Base-by-base conservation (phyloP, 192 early-diverging fungal species). In the Lobosporangium transversale region DNA sequence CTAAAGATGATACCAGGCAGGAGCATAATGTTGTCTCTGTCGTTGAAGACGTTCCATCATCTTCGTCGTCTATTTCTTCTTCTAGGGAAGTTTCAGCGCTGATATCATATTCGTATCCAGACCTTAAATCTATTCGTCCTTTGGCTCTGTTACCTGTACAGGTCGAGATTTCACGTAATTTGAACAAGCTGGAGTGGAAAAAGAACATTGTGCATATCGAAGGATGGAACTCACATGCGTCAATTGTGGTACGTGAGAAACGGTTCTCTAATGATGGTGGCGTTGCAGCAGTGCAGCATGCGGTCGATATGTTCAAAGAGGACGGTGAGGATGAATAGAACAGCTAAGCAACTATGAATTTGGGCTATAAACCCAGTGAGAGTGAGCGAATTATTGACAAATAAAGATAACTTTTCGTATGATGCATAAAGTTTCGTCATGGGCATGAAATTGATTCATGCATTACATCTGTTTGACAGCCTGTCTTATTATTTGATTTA, bases 171-270 rank as follows among this genome's bases (percentile, higher is more conserved):
- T 66, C 78, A 10, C n/a, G 62, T 23, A 71, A 85, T 36, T 18
- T 88, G 37, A 82, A 76, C 47, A 63, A 32, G 1, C 32, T 88
- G 7, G 47, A 65, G 15, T 88, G 85, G 85, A 63, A 84, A 6
- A 83, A 83, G 43, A 48, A 73, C 33, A 61, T 74, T 58, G 68
- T 88, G 9, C 78, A 68, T 57, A 80, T 86, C 15, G 68, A 82
- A 20, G 65, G 63, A 5, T 51, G 81, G 36, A 86, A 86, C 50
- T 75, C 87, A 15, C 87, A 88, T 55, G 87, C 79, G 5, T 62
- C 75, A 5, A 86, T 88, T 40, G 70, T 88, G 35, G 76, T 83
- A 10, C 70, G 87, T 23, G 64, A 83, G 35, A 80, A 80, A 23
- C 61, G 68, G 30, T 76, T 78, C 56, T 30, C 37, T 20, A 36